These are phyloP conservation scores for Penicillium canariense DNA, from an alignment of 495 filamentous ascomycete species.

Conservation along the genomic window DNA sequence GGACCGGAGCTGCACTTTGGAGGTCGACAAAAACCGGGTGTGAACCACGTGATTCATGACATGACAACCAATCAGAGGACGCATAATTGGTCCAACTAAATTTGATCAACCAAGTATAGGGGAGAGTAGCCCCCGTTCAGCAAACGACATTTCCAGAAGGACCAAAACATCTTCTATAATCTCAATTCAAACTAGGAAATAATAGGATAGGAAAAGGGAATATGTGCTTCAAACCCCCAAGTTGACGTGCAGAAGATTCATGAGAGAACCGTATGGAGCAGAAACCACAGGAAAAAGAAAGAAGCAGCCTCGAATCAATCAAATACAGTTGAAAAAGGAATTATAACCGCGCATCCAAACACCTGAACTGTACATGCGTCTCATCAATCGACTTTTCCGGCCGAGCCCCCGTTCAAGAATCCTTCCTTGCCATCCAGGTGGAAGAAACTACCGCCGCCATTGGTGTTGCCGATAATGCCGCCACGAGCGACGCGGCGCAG, in stretches of 20 bases:
- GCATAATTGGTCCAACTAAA: not conserved
- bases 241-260: slow-evolving; percentile 23
- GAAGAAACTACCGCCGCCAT: slow-evolving; percentile 65
- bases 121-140: too few species aligned
- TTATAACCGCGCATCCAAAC: slow-evolving; percentile 30
- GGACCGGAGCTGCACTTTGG: slow-evolving; percentile 24
- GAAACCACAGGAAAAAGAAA: slow-evolving; percentile 8
- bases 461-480: slow-evolving; percentile 55
- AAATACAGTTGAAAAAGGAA: slow-evolving; percentile 29
- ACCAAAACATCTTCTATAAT: not conserved
- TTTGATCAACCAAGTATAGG: too few species aligned
- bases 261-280: slow-evolving; percentile 10
- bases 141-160: not conserved
- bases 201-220: slow-evolving; percentile 3
- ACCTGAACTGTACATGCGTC: slow-evolving; percentile 40
- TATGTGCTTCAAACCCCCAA: slow-evolving; percentile 28
- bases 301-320: slow-evolving; percentile 26
- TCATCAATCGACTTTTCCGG: slow-evolving; percentile 78
- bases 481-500: slow-evolving; percentile 38
- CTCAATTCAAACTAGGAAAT: not conserved
- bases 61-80: slow-evolving; percentile 30
- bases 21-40: slow-evolving; percentile 44
- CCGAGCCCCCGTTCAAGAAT: slow-evolving; percentile 53
- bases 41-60: slow-evolving; percentile 17
- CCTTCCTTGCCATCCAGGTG: slow-evolving; percentile 76